Percentiles rank a stretch among this genome's conserved stretches.
Conservation (phyloP, 192 early-diverging fungal genomes). For the Mortierella claussenii region DNA sequence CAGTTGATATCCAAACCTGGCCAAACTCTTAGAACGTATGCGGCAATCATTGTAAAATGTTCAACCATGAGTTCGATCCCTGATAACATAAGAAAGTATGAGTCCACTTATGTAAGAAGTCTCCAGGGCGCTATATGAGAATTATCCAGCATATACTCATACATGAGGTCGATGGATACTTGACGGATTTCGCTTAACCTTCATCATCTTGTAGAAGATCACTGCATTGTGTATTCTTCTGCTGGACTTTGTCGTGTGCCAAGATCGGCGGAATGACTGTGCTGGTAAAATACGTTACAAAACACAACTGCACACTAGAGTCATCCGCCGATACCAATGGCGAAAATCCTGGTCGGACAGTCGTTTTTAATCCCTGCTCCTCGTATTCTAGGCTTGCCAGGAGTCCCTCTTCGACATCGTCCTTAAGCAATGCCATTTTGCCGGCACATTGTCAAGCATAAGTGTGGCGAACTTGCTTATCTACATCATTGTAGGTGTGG, state of each 20-base stretch:
- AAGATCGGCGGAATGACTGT: not conserved
- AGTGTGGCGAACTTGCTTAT: not conserved
- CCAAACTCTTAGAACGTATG: too few species aligned
- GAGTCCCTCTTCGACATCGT: not conserved
- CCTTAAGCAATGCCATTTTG: slow-evolving; percentile 1
- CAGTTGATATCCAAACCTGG: too few species aligned
- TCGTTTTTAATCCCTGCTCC: not conserved
- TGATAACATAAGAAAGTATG: too few species aligned
- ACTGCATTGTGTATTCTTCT: too few species aligned
- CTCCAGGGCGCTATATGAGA: too few species aligned
- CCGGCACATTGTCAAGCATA: slow-evolving; percentile 12
- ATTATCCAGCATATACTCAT: too few species aligned
- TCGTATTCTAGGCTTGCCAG: slow-evolving; percentile 7
- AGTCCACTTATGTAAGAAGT: too few species aligned
- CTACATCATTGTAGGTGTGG: not conserved
- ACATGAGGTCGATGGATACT: too few species aligned
- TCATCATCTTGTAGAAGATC: too few species aligned
- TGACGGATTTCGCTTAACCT: too few species aligned
- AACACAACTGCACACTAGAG: not conserved
- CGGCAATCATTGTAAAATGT: too few species aligned
- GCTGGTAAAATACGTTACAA: slow-evolving; percentile 8
- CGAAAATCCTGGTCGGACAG: slow-evolving; percentile 5
- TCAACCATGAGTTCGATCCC: too few species aligned
- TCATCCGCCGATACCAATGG: not conserved
- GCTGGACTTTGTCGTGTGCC: slow-evolving; percentile 13